These are phyloP conservation scores for Eucalyptus marginata DNA, from an alignment of 345 rosid species.

Conservation along the genomic window DNA sequence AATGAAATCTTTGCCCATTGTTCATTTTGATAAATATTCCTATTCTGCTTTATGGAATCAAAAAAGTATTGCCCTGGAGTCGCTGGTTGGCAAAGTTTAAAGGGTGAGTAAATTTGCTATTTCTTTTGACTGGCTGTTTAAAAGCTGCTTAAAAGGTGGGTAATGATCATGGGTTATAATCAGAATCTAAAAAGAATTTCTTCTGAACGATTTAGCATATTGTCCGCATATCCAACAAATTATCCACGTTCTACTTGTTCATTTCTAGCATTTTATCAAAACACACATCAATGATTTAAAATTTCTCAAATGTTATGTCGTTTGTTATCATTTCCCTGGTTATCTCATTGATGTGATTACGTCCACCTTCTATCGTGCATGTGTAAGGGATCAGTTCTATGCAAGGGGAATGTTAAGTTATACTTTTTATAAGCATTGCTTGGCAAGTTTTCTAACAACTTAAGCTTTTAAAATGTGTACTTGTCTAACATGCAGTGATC, in stretches of 20 bases:
- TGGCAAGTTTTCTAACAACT: accelerated
- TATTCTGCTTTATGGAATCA: too few species aligned
- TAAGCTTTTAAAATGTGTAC: neutral
- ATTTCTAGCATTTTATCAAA: neutral
- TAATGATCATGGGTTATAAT: neutral
- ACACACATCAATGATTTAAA: neutral
- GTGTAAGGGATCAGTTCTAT: accelerated
- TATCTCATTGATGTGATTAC: neutral
- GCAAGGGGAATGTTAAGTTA: neutral
- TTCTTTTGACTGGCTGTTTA: neutral
- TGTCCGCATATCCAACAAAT: neutral
- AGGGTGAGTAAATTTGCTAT: neutral
- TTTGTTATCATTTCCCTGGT: accelerated
- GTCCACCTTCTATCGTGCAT: neutral
- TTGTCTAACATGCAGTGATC: neutral
- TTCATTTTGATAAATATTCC: too few species aligned
- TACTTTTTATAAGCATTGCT: neutral
- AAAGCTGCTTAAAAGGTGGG: neutral
- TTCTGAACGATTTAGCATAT: neutral
- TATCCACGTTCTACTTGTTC: neutral
- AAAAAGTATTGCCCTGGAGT: neutral
- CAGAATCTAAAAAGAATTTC: neutral
- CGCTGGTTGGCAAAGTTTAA: neutral
- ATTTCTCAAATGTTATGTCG: accelerated
- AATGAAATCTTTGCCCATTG: too few species aligned